Base-by-base conservation (phyloP, 805 yeast genomes). In the Jamesozyma piceae region DNA sequence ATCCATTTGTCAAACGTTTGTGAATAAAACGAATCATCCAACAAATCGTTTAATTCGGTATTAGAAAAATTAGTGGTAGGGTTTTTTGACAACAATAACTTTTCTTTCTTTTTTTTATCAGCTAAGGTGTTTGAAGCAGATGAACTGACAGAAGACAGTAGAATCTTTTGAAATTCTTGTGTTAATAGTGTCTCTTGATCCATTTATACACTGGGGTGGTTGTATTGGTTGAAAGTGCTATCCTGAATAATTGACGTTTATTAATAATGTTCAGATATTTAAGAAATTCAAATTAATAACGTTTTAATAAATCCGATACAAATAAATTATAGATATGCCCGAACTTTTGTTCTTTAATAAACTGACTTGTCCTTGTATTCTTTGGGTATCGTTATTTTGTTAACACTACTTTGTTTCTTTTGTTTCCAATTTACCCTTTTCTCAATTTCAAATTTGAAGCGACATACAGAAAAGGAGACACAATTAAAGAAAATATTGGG, bases 1-100 rank as follows among this genome's bases (percentile, higher is more conserved):
- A 59, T 54, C 64, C 64, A 60, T 44, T 51, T 57, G 39, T 60
- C 64, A 43, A 62, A 56, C 3, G 50, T 45, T 30, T 53, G 58
- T 1, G 59, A 43, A 43, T 58, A 60, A 13, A 53, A 51, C 4
- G 54, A 42, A 27, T 56, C 57, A 19, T 51, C 56, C 19, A 33
- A 17, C 2, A 33, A 31, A 31, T 39, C 31, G 8, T 38, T 35
- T 18, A 38, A 26, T 11, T 37, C 41, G 3, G 24, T 21, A 10
- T 28, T 34, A 14, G 38, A 27, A 14, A 30, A 28, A n/a, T 22
- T 29, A 3, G 11, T 18, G 14, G 22, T 13, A 22, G 30, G 14
- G 5, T 24, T 21, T 14, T 34, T 38, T 17, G 38, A 37, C 5
- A 32, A 30, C 13, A 34, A n/a, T 22, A 35, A 9, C 22, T 37